These are phyloP conservation scores for Penicillium fuscoglaucum DNA, from an alignment of 2,329 filamentous ascomycete species.

Conservation along the genomic window DNA sequence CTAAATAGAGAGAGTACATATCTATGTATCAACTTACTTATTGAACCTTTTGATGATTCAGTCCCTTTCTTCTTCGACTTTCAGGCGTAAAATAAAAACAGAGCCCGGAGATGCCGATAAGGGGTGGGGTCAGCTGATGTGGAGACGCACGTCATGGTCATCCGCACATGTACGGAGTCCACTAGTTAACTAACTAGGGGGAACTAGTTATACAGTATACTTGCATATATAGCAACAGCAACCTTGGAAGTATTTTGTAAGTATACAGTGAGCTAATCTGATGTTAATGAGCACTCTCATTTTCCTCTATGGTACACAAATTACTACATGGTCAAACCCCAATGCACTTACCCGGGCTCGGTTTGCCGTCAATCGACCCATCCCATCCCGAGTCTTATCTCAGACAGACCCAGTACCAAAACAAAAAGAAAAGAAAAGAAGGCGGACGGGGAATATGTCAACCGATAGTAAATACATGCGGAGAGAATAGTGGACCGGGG, in stretches of 20 bases:
- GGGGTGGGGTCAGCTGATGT: slow-evolving; percentile 15
- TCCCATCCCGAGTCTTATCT: slow-evolving; percentile 13
- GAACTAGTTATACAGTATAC: too few relatives aligned
- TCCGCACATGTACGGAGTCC: background rate
- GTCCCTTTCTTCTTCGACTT: background rate
- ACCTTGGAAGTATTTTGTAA: background rate
- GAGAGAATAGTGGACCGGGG: slow-evolving; percentile 23
- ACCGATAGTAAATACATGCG: slow-evolving; percentile 33
- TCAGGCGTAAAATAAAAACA: background rate
- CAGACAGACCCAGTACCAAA: slow-evolving; percentile 17
- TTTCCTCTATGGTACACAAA: slow-evolving; percentile 32
- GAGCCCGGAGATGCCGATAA: slow-evolving; percentile 7
- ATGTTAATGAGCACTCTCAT: slow-evolving; percentile 18
- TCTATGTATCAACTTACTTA: background rate
- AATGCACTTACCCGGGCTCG: slow-evolving; percentile 15
- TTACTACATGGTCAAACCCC: slow-evolving; percentile 24
- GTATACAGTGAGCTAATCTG: background rate
- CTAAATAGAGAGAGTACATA: background rate
- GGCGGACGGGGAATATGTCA: slow-evolving; percentile 26
- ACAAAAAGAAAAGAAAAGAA: slow-evolving; percentile 18
- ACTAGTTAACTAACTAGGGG: background rate
- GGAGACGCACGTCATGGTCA: slow-evolving; percentile 12
- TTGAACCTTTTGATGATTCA: background rate
- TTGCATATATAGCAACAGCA: background rate
- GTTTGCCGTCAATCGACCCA: slow-evolving; percentile 7